A percentile compares a stretch with the other conserved stretches of the same genome.
These are phyloP conservation scores for Rhodotorula diobovata DNA, from an alignment of 768 basidiomycete genomes.

Conservation along the genomic window DNA sequence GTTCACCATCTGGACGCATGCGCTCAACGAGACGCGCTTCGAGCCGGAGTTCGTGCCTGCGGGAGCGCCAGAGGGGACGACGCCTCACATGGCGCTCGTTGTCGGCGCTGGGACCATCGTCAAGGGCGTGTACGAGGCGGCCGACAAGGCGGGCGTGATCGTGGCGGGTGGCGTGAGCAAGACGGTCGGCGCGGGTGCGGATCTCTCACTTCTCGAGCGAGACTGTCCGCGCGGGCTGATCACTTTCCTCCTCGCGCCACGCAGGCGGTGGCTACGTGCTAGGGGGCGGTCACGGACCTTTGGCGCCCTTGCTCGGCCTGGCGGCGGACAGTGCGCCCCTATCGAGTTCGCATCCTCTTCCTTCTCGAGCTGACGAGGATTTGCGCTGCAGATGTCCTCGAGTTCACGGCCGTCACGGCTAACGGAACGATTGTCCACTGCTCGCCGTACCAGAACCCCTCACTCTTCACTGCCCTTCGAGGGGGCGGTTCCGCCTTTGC, in stretches of 20 bases:
- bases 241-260: neutral
- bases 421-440: constrained; percentile 3
- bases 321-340: constrained; percentile 17
- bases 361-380: neutral
- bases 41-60: constrained; percentile 1
- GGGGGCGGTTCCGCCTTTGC: constrained; percentile 18
- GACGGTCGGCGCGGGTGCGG: constrained; percentile 11
- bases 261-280: constrained; percentile 4
- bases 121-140: constrained; percentile 13
- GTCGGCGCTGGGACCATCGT: constrained; percentile 6
- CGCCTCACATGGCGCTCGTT: neutral
- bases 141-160: constrained; percentile 14
- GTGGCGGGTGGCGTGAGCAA: constrained; percentile 6
- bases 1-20: constrained; percentile 22
- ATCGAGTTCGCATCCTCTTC: neutral
- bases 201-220: no score
- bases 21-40: neutral
- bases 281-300: constrained; percentile 17
- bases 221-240: neutral
- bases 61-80: neutral
- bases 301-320: constrained; percentile 7
- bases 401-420: constrained; percentile 13
- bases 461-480: constrained; percentile 25
- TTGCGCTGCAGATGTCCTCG: constrained; percentile 14
- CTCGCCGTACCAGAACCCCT: constrained; percentile 6